Conservation (phyloP, 73 alveolate species). For the Uronychia setigera region DNA sequence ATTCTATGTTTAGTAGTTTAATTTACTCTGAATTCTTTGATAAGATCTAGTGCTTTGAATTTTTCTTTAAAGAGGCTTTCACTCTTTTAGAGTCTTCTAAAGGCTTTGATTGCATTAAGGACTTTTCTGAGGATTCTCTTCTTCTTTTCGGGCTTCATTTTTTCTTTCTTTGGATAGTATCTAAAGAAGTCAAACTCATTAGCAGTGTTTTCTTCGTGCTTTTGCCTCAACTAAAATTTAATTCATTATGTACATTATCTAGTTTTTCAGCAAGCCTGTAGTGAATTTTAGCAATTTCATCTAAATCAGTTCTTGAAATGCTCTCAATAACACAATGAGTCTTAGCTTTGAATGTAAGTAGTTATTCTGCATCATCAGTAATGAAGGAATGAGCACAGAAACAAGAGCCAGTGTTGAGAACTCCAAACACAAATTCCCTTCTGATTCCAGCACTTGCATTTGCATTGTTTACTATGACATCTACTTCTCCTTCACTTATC, state of each 20-base stretch:
- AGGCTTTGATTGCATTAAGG: conserved; percentile 40
- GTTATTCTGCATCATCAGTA: conserved; percentile 50
- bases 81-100: background rate
- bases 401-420: conserved; percentile 58
- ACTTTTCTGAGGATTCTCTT: conserved; percentile 21
- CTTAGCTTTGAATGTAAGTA: conserved; percentile 53
- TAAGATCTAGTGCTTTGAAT: conserved; percentile 6
- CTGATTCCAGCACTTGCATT: conserved; percentile 1
- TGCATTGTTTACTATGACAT: conserved; percentile 12
- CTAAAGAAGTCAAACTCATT: conserved; percentile 69
- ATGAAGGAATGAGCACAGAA: conserved; percentile 56
- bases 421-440: conserved; percentile 39
- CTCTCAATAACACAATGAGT: conserved; percentile 60
- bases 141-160: conserved; percentile 4
- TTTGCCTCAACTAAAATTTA: background rate
- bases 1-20: background rate
- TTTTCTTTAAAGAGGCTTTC: conserved; percentile 20
- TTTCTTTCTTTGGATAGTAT: conserved; percentile 44
- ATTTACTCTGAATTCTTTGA: conserved; percentile 3
- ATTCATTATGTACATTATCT: conserved; percentile 36
- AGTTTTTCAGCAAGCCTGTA: conserved; percentile 53
- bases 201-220: conserved; percentile 47
- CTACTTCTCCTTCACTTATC: conserved; percentile 50
- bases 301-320: conserved; percentile 43
- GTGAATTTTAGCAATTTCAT: conserved; percentile 40